A percentile compares a stretch with the other conserved stretches of the same genome.
phyloP scores from a whole-genome alignment of 495 filamentous ascomycete species.

The Staphylotrichum longicolle region DNA sequence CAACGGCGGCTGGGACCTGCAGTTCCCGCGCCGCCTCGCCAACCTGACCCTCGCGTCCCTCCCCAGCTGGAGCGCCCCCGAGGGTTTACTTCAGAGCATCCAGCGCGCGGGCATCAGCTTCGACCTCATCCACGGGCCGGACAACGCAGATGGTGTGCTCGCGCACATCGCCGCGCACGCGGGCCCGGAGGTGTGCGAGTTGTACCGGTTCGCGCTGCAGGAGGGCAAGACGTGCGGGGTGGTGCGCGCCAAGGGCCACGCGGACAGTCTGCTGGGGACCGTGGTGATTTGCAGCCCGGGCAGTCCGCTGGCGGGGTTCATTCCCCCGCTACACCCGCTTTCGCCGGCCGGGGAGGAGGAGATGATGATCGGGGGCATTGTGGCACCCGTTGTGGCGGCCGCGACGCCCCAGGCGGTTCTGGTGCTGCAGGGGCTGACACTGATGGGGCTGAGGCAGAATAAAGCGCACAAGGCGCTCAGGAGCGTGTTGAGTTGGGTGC shows the following conservation, averaged over 20 bases:
- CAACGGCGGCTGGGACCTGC: constrained; percentile 48
- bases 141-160: constrained; percentile 71
- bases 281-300: constrained; percentile 75
- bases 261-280: constrained; percentile 71
- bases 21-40: constrained; percentile 53
- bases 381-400: constrained; percentile 69
- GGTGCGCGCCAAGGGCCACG: constrained; percentile 71
- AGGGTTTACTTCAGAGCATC: constrained; percentile 67
- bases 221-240: constrained; percentile 73
- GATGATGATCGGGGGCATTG: constrained; percentile 67
- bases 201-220: constrained; percentile 74
- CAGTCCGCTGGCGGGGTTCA: constrained; percentile 63
- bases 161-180: constrained; percentile 73
- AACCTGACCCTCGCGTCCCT: constrained; percentile 65
- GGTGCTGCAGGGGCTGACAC: constrained; percentile 71
- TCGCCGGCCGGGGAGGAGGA: constrained; percentile 38
- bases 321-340: constrained; percentile 65
- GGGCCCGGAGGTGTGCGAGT: constrained; percentile 75
- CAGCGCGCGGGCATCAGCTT: constrained; percentile 66
- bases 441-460: constrained; percentile 79
- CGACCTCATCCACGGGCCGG: constrained; percentile 77
- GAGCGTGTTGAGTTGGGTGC: constrained; percentile 74
- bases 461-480: constrained; percentile 69
- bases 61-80: constrained; percentile 68
- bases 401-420: constrained; percentile 55